Evolutionary conservation across 2,329 filamentous ascomycete genomes (phyloP).

Genomic region (Macrophomina phaseolina): DNA sequence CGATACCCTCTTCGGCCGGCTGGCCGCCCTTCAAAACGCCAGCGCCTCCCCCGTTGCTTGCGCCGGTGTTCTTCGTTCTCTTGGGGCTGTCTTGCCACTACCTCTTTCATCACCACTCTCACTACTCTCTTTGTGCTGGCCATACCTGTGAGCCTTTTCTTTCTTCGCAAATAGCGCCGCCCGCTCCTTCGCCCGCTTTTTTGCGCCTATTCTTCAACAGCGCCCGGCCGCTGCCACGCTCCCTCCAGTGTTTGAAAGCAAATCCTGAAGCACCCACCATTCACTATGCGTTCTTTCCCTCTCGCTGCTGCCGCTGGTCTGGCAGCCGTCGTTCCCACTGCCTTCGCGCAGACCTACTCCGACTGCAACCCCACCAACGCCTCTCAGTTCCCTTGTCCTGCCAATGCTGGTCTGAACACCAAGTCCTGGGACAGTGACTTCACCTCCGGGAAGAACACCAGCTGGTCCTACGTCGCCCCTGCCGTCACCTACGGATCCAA

Average conservation of each 20-base stretch:
- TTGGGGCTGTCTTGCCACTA: conserved; percentile 9
- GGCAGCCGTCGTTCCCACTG: conserved; percentile 34
- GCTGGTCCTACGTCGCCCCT: conserved; percentile 46
- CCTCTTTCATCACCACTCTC: conserved; percentile 18
- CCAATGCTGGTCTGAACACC: conserved; percentile 50
- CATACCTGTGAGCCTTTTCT: conserved; percentile 14
- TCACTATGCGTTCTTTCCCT: conserved; percentile 21
- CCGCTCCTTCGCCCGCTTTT: conserved; percentile 11
- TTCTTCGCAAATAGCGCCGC: conserved; percentile 4
- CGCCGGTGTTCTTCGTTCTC: background rate
- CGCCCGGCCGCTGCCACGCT: conserved; percentile 14
- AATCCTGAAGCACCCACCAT: background rate
- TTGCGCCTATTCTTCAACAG: background rate
- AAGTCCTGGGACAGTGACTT: conserved; percentile 50
- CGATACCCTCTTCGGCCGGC: background rate
- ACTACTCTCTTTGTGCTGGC: conserved; percentile 21
- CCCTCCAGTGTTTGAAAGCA: conserved; percentile 3
- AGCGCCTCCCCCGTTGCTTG: background rate
- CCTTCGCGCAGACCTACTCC: conserved; percentile 52
- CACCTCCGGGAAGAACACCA: conserved; percentile 47
- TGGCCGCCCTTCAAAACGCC: conserved; percentile 24
- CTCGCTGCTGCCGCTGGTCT: conserved; percentile 19
- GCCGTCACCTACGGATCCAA: conserved; percentile 51
- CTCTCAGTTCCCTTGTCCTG: conserved; percentile 50
- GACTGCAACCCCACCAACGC: conserved; percentile 50